These are phyloP conservation scores for Ophiosphaerella narmari DNA, from an alignment of 2,329 filamentous ascomycete genomes.

Conservation along the genomic window DNA sequence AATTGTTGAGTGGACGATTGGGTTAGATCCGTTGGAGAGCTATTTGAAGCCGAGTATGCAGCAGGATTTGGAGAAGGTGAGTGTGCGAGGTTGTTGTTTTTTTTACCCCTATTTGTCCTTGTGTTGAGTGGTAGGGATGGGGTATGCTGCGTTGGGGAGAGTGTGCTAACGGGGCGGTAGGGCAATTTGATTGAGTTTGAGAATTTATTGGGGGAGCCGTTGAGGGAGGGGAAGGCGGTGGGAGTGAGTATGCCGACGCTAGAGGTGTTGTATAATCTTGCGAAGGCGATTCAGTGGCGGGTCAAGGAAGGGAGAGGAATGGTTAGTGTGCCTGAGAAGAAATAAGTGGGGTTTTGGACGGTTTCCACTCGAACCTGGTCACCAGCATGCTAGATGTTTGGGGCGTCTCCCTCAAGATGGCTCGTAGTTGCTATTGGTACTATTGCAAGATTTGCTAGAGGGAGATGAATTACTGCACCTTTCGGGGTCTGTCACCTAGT, in stretches of 20 bases:
- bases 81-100: not conserved
- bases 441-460: too few relatives aligned
- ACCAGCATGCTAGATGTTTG: too few relatives aligned
- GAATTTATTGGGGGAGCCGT: conserved; percentile 61
- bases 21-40: conserved; percentile 55
- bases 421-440: too few relatives aligned
- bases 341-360: not conserved
- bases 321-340: conserved; percentile 29
- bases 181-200: conserved; percentile 63
- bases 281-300: conserved; percentile 56
- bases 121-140: not conserved
- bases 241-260: conserved; percentile 59
- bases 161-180: conserved; percentile 22
- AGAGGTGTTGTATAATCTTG: conserved; percentile 54
- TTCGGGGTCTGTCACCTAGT: conserved; percentile 30
- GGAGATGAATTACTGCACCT: conserved; percentile 36
- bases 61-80: conserved; percentile 57
- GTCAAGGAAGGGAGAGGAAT: conserved; percentile 53
- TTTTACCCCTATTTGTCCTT: not conserved
- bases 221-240: conserved; percentile 54
- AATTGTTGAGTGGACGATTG: conserved; percentile 53
- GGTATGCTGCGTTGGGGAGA: not conserved
- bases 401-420: too few relatives aligned
- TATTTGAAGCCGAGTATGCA: conserved; percentile 61
- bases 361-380: too few relatives aligned